Conservation (phyloP, 108 stramenopile genomes). For the Hondaea fermentalgiana region DNA sequence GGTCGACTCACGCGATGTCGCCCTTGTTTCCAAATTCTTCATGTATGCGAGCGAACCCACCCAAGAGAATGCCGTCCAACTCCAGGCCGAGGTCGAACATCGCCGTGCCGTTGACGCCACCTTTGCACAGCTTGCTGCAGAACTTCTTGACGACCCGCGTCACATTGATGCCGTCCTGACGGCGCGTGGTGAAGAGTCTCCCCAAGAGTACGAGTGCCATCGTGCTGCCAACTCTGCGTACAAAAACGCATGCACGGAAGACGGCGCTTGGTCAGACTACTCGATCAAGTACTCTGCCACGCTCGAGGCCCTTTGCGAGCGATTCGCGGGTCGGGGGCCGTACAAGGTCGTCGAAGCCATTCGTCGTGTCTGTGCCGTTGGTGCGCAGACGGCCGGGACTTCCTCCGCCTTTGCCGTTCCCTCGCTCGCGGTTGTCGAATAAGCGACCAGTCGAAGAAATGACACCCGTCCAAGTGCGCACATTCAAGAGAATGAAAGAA, state of each 20-base stretch:
- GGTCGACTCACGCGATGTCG: conserved; percentile 1
- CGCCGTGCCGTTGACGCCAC: background rate
- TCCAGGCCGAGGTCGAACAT: background rate
- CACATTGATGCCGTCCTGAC: background rate
- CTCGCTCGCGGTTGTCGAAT: too few relatives aligned
- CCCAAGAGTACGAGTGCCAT: background rate
- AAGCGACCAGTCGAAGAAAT: too few relatives aligned
- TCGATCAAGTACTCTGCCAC: background rate
- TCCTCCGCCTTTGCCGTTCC: too few relatives aligned
- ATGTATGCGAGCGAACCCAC: background rate
- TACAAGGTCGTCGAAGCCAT: background rate
- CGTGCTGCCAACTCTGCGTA: background rate
- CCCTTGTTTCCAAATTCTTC: background rate
- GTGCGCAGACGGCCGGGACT: background rate
- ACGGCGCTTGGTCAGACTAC: background rate
- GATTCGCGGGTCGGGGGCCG: background rate
- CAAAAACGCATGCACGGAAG: background rate
- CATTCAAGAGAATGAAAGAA: too few relatives aligned
- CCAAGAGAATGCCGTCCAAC: background rate
- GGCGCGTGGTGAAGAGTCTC: background rate
- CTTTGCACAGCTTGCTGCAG: background rate
- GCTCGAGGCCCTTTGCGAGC: background rate
- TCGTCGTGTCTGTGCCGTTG: background rate
- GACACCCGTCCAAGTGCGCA: too few relatives aligned
- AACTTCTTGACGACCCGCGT: background rate